Evolutionary conservation across 352 stramenopile genomes (phyloP).

Genomic region (Phytophthora vignae): DNA sequence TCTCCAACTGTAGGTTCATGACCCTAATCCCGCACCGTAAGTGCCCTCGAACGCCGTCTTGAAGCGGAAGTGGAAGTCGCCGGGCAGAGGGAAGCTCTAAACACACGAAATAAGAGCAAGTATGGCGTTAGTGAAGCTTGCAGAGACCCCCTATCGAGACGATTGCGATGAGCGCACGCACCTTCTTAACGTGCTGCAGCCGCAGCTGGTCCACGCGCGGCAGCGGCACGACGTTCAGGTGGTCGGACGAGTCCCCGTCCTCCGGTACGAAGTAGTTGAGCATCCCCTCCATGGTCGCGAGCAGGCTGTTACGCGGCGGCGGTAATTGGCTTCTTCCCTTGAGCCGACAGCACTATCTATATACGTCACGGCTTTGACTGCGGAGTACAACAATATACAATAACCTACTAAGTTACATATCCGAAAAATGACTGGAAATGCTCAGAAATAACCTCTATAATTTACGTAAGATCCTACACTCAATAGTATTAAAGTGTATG

Average conservation of each 20-base stretch:
- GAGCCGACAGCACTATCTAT: neutral
- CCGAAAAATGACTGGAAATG: too few relatives aligned
- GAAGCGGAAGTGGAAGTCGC: conserved; percentile 88
- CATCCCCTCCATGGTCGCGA: conserved; percentile 81
- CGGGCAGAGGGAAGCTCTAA: conserved; percentile 78
- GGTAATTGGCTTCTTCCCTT: neutral
- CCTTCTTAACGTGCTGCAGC: conserved; percentile 85
- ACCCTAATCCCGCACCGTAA: conserved; percentile 59
- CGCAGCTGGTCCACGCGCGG: conserved; percentile 79
- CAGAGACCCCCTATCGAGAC: neutral
- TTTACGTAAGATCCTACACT: too few relatives aligned
- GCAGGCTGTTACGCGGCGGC: conserved; percentile 20
- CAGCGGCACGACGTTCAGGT: conserved; percentile 86
- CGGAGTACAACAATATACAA: neutral
- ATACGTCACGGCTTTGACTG: neutral
- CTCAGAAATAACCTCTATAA: too few relatives aligned
- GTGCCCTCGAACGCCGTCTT: conserved; percentile 89
- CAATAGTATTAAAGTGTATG: neutral
- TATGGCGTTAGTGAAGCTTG: neutral
- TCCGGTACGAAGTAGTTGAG: conserved; percentile 91
- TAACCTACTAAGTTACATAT: neutral
- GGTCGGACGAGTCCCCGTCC: conserved; percentile 86
- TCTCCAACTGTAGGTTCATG: conserved; percentile 13
- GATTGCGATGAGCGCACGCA: conserved; percentile 19
- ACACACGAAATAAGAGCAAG: conserved; percentile 17